Evolutionary conservation across 257 asterid genomes (phyloP), one percentile per base, ranked within the genome.

Genomic region (Fraxinus anomala): DNA sequence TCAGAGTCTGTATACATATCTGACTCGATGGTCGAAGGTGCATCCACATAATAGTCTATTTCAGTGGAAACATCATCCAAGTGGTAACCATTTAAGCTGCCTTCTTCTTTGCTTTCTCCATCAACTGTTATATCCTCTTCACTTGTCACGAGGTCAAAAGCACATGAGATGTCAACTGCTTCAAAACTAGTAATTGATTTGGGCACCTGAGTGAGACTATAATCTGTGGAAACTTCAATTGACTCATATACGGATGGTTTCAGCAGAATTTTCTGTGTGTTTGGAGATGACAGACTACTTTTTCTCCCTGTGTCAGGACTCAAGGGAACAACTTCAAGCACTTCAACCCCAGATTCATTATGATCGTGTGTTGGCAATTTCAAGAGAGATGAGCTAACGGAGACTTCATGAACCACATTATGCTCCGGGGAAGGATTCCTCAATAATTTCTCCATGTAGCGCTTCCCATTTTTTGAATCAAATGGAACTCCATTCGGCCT

Each of bases 401-500:
- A 72, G 77, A 86, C 83, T 83, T 87, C 97, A 75, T 83, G 89
- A 81, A 90, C 88, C 82, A 83, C 77, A 63, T 84, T 87, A 82
- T 89, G 89, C 82, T 92, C 90, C 56, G 96, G 94, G 17, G 95
- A 89, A 85, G 97, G 84, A 83, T 78, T 65, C 78, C 74, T 80
- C 72, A 89, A 83, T 68, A 92, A 72, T 81, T 87, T 89, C 76
- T 91, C 90, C 96, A 95, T 95, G 89, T 95, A 95, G 88, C 96
- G 88, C 82, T 85, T 85, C 73, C 96, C 96, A 78, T 89, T 78
- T 85, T 83, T 90, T 23, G 82, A 77, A 86, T 89, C 86, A 71
- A 95, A 89, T 30, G 96, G 96, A 80, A 91, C 91, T 78, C 94
- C 94, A 86, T 86, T 90, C 74, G 87, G 87, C 89, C 91, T 89